A percentile compares a stretch with the other conserved stretches of the same genome.
These are phyloP conservation scores for Fusarium sambucinum DNA, from an alignment of 2,329 filamentous ascomycete species.

Conservation along the genomic window DNA sequence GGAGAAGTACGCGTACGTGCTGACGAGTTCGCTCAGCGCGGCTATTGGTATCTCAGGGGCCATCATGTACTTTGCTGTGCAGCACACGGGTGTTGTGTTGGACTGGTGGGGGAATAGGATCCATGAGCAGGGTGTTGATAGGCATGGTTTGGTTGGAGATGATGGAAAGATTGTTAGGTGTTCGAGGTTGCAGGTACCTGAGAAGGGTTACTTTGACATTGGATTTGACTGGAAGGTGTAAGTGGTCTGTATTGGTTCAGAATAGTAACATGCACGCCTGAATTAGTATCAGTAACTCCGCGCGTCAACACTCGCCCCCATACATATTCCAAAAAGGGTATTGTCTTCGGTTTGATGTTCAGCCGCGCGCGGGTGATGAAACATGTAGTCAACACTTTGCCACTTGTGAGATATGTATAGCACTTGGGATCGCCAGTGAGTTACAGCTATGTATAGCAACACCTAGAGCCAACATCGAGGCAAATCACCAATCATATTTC, in stretches of 20 bases:
- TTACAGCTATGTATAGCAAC: slow-evolving; percentile 1
- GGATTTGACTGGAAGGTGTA: slow-evolving; percentile 37
- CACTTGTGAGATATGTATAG: background rate
- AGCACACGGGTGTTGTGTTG: slow-evolving; percentile 32
- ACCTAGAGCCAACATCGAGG: background rate
- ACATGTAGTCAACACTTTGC: slow-evolving; percentile 4
- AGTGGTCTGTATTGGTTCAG: background rate
- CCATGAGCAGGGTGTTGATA: slow-evolving; percentile 41
- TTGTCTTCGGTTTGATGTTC: background rate
- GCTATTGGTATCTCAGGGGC: slow-evolving; percentile 47
- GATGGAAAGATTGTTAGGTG: slow-evolving; percentile 31
- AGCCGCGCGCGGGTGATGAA: slow-evolving; percentile 26
- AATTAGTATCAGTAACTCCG: background rate
- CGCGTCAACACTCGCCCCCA: background rate
- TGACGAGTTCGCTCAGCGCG: slow-evolving; percentile 45
- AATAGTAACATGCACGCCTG: slow-evolving; percentile 13
- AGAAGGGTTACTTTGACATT: slow-evolving; percentile 37
- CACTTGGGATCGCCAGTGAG: too few species aligned
- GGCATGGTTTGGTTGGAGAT: slow-evolving; percentile 27
- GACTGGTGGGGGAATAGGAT: slow-evolving; percentile 46
- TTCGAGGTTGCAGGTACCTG: slow-evolving; percentile 38
- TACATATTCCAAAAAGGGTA: background rate
- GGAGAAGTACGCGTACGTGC: slow-evolving; percentile 48
- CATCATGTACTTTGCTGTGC: slow-evolving; percentile 47
- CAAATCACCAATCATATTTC: slow-evolving; percentile 18